Evolutionary conservation across 73 alveolate genomes (phyloP).

Genomic region (Stentor coeruleus): DNA sequence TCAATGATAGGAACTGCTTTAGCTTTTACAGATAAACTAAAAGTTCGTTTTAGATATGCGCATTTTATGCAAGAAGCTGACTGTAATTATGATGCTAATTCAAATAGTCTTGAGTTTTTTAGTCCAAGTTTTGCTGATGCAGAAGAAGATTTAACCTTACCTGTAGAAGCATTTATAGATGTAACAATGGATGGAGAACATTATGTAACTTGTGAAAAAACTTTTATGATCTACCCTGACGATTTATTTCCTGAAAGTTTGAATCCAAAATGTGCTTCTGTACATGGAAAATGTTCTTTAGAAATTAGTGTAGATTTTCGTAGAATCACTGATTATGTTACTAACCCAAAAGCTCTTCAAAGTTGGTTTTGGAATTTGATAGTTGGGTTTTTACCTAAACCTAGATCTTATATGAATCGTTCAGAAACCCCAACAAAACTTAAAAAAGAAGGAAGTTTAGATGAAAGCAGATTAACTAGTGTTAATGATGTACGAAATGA

Average conservation of each 20-base stretch:
- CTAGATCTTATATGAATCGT: slow-evolving; percentile 29
- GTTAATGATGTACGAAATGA: not conserved
- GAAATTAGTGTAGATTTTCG: slow-evolving; percentile 80
- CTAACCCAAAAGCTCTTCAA: too few species aligned
- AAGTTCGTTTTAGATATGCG: slow-evolving; percentile 92
- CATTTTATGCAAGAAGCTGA: slow-evolving; percentile 85
- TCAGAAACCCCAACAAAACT: slow-evolving; percentile 32
- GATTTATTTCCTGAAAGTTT: slow-evolving; percentile 78
- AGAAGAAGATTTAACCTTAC: slow-evolving; percentile 78
- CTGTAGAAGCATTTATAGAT: slow-evolving; percentile 88
- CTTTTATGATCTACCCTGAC: slow-evolving; percentile 89
- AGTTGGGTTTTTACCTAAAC: slow-evolving; percentile 94
- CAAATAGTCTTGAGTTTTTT: slow-evolving; percentile 76
- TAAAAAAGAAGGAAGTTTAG: slow-evolving; percentile 39
- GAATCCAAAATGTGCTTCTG: slow-evolving; percentile 98
- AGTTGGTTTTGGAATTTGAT: slow-evolving; percentile 70
- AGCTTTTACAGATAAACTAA: slow-evolving; percentile 84
- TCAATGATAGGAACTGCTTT: slow-evolving; percentile 95
- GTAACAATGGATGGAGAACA: slow-evolving; percentile 97
- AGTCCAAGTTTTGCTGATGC: slow-evolving; percentile 97
- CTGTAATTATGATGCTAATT: slow-evolving; percentile 78
- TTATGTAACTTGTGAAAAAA: slow-evolving; percentile 92
- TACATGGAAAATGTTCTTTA: slow-evolving; percentile 89
- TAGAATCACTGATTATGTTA: too few species aligned
- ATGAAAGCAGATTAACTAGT: slow-evolving; percentile 41